Evolutionary conservation across 768 basidiomycete species (phyloP).

Genomic region (Tricholoma hemisulphureum): DNA sequence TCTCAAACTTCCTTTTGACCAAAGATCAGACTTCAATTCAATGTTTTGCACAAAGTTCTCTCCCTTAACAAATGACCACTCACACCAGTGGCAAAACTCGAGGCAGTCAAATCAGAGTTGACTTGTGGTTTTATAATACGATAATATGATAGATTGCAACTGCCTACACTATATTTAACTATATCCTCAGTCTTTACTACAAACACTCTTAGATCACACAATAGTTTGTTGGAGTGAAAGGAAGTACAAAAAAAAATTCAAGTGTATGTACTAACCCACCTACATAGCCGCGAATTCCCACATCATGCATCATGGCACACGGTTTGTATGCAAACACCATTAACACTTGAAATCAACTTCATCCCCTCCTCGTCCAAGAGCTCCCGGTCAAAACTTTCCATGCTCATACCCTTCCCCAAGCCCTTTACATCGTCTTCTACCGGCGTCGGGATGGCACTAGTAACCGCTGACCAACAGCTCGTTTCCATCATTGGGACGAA

Average conservation of each 20-base stretch:
- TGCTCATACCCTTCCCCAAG: slow-evolving; percentile 1
- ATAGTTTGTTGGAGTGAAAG: background rate
- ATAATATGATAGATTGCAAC: no score
- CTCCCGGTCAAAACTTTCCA: slow-evolving; percentile 10
- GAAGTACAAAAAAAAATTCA: background rate
- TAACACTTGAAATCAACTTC: slow-evolving; percentile 10
- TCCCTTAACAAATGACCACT: no score
- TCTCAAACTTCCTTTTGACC: no score
- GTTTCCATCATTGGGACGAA: slow-evolving; percentile 22
- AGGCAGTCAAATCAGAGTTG: no score
- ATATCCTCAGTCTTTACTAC: no score
- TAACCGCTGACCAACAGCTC: slow-evolving; percentile 24
- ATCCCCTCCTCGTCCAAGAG: slow-evolving; percentile 11
- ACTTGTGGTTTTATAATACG: no score
- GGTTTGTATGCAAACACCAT: slow-evolving; percentile 11
- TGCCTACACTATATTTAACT: no score
- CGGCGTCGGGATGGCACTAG: slow-evolving; percentile 31
- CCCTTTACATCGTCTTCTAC: slow-evolving; percentile 20
- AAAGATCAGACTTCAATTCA: no score
- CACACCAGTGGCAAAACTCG: no score
- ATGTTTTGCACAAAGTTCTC: no score
- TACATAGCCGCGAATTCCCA: background rate
- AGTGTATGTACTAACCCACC: no score
- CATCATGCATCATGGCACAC: slow-evolving; percentile 14
- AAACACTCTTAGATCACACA: background rate